Conservation (phyloP, 2,329 filamentous ascomycete genomes). For the Scytalidium lignicola region DNA sequence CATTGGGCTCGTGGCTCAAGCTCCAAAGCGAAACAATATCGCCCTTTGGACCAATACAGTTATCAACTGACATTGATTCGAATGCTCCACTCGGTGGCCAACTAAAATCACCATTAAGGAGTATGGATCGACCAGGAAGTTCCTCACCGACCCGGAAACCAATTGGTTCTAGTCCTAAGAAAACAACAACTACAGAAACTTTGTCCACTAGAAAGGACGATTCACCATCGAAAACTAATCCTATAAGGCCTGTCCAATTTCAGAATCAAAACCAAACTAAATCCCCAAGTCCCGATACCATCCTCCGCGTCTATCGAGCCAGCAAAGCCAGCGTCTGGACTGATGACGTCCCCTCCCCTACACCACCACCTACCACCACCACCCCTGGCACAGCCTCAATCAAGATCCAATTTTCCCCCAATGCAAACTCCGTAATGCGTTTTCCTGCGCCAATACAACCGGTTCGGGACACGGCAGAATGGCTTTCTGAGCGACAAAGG, state of each 20-base stretch:
- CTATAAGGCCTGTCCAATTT: background rate
- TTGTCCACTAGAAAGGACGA: background rate
- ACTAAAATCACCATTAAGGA: slow-evolving; percentile 18
- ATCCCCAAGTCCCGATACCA: slow-evolving; percentile 2
- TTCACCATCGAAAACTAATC: background rate
- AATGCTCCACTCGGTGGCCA: slow-evolving; percentile 15
- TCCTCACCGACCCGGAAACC: background rate
- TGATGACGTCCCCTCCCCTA: slow-evolving; percentile 11
- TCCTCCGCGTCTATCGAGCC: slow-evolving; percentile 8
- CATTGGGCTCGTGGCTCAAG: slow-evolving; percentile 19
- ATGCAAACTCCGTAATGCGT: slow-evolving; percentile 4
- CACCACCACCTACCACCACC: slow-evolving; percentile 5
- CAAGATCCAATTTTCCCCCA: too few species aligned
- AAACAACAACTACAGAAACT: background rate
- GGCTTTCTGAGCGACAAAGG: slow-evolving; percentile 3
- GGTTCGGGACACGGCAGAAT: slow-evolving; percentile 14
- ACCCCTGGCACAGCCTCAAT: background rate
- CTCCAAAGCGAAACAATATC: slow-evolving; percentile 17
- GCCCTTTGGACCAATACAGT: slow-evolving; percentile 19
- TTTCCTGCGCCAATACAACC: slow-evolving; percentile 8
- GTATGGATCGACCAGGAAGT: background rate
- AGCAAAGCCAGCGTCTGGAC: slow-evolving; percentile 24
- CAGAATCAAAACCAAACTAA: background rate
- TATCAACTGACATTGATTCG: slow-evolving; percentile 13
- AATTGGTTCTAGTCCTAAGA: background rate